Evolutionary conservation across 148 eudicot species (phyloP).

Genomic region (Cornus controversa): DNA sequence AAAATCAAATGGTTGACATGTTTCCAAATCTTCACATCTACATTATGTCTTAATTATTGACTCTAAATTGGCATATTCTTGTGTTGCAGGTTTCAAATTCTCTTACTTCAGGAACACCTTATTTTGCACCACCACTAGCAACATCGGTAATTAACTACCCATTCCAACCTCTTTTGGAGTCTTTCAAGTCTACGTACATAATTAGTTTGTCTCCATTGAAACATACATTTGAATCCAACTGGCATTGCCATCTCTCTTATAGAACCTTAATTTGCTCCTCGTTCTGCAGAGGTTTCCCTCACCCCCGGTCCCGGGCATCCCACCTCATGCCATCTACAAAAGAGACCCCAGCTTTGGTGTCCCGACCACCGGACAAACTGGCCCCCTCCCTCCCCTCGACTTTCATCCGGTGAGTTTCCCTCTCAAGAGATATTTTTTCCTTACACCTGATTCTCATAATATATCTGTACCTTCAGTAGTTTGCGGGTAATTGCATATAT

Average conservation of each 20-base stretch:
- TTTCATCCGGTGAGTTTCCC: conserved; percentile 58
- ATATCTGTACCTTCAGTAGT: too few species aligned
- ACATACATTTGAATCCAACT: too few species aligned
- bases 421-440: background rate
- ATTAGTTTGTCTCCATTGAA: too few species aligned
- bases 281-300: conserved; percentile 58
- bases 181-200: background rate
- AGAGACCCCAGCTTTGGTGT: conserved; percentile 26
- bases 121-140: conserved; percentile 47
- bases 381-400: conserved; percentile 46
- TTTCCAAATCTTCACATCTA: too few species aligned
- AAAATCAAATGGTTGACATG: too few species aligned
- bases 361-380: conserved; percentile 8
- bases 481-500: too few species aligned
- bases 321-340: conserved; percentile 43
- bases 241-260: too few species aligned
- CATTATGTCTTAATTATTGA: background rate
- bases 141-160: conserved; percentile 28
- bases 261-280: too few species aligned
- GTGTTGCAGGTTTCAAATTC: conserved; percentile 37
- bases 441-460: background rate
- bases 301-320: conserved; percentile 67
- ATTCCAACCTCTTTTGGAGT: background rate
- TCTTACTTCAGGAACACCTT: conserved; percentile 33
- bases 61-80: conserved; percentile 5